A percentile compares a stretch with the other conserved stretches of the same genome.
Evolutionary conservation across 1,139 yeast genomes (phyloP).

Genomic region (Pichia terricola): DNA sequence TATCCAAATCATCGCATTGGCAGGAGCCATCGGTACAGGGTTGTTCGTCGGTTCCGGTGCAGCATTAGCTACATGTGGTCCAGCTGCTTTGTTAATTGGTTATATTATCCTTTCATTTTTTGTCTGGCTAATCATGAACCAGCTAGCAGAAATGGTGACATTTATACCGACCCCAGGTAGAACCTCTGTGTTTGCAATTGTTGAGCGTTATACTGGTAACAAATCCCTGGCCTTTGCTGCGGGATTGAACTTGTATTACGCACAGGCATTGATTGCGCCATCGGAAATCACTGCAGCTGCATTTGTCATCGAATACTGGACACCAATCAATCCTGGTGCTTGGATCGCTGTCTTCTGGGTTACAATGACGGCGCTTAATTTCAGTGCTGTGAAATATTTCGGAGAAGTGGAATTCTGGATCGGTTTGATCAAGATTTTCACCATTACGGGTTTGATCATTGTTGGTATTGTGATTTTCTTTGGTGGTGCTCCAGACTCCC

Average conservation of each 20-base stretch:
- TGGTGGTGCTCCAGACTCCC: conserved; percentile 33
- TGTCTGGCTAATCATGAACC: conserved; percentile 48
- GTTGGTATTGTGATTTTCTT: conserved; percentile 29
- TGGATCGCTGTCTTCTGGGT: conserved; percentile 37
- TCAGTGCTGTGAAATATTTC: conserved; percentile 34
- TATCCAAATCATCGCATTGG: conserved; percentile 62
- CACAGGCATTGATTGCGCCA: conserved; percentile 39
- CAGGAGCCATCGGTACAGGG: conserved; percentile 76
- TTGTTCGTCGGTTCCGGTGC: conserved; percentile 47
- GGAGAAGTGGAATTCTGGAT: conserved; percentile 47
- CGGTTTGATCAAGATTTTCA: conserved; percentile 33
- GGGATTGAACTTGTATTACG: conserved; percentile 40
- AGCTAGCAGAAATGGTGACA: conserved; percentile 54
- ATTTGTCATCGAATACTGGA: conserved; percentile 41
- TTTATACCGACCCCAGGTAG: conserved; percentile 44
- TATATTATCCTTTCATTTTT: conserved; percentile 41
- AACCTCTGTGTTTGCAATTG: conserved; percentile 18
- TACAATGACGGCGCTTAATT: conserved; percentile 31
- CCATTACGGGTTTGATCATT: conserved; percentile 28
- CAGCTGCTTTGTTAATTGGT: conserved; percentile 39
- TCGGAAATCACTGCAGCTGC: conserved; percentile 48
- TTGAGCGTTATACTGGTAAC: conserved; percentile 18
- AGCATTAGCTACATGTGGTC: conserved; percentile 38
- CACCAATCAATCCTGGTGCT: conserved; percentile 32
- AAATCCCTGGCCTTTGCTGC: conserved; percentile 29